Conservation (phyloP, 139 green algal species). For the Astrephomene gubernaculifera region DNA sequence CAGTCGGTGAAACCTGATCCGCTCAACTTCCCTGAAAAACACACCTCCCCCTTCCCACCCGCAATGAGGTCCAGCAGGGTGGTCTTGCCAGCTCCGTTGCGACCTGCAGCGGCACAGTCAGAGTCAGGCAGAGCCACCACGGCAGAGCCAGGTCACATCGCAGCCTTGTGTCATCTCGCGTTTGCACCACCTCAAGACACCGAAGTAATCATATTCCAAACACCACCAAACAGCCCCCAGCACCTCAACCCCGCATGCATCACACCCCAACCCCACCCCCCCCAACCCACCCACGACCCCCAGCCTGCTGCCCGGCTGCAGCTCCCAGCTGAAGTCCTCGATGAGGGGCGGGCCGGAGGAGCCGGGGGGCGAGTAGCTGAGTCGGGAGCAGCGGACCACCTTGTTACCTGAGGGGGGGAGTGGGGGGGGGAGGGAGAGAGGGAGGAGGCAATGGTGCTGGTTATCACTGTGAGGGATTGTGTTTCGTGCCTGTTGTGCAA, state of each 20-base stretch:
- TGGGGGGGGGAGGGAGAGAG: background rate
- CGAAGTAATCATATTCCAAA: too few relatives aligned
- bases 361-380: slow-evolving; percentile 13
- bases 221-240: too few relatives aligned
- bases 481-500: too few relatives aligned
- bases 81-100: slow-evolving; percentile 77
- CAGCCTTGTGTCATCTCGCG: background rate
- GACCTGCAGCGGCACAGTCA: slow-evolving; percentile 30
- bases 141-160: background rate
- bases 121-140: background rate
- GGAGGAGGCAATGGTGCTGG: background rate
- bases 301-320: slow-evolving; percentile 71
- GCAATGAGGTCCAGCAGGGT: slow-evolving; percentile 78
- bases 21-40: too few relatives aligned
- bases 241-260: too few relatives aligned
- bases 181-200: background rate
- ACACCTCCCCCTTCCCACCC: too few relatives aligned
- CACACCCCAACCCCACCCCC: background rate
- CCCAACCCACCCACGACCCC: slow-evolving; percentile 70
- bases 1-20: too few relatives aligned
- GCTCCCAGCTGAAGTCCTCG: slow-evolving; percentile 72
- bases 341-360: slow-evolving; percentile 53
- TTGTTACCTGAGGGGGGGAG: slow-evolving; percentile 33
- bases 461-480: too few relatives aligned
- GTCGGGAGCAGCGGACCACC: slow-evolving; percentile 17